A percentile compares a stretch with the other conserved stretches of the same genome.
phyloP scores from a whole-genome alignment of 495 filamentous ascomycete genomes.

The Penicillium simplicissimum region DNA sequence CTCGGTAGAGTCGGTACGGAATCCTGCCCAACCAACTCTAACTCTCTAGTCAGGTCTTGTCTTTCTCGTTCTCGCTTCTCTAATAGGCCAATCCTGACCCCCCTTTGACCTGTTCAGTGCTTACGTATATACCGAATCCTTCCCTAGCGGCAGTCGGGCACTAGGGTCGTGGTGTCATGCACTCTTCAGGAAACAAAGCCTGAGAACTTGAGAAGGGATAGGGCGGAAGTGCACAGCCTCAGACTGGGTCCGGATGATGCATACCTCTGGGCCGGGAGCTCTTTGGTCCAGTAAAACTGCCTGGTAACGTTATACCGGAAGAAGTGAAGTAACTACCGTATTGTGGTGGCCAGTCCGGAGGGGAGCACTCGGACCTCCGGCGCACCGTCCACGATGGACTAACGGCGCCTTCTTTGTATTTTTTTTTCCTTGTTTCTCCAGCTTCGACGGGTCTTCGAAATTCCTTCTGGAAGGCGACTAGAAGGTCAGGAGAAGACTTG shows the following conservation, averaged over 20 bases:
- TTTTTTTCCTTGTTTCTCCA: constrained; percentile 20
- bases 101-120: constrained; percentile 1
- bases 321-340: no score
- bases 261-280: not conserved
- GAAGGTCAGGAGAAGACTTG: constrained; percentile 44
- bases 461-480: constrained; percentile 42
- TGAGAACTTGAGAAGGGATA: not conserved
- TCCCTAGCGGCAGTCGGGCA: constrained; percentile 10
- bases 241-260: constrained; percentile 6
- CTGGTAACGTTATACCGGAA: not conserved
- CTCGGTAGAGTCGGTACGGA: not conserved
- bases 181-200: not conserved
- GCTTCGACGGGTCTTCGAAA: constrained; percentile 35
- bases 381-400: constrained; percentile 26
- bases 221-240: constrained; percentile 11
- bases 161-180: not conserved
- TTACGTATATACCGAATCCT: not conserved
- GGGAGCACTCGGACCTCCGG: constrained; percentile 17
- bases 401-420: not conserved
- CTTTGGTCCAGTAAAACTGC: not conserved
- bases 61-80: not conserved
- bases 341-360: not conserved
- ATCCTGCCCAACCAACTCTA: not conserved
- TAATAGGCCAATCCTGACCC: not conserved
- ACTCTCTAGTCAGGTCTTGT: not conserved